Base-by-base conservation (phyloP, 441 rosid species). In the Gossypium trilobum region DNA sequence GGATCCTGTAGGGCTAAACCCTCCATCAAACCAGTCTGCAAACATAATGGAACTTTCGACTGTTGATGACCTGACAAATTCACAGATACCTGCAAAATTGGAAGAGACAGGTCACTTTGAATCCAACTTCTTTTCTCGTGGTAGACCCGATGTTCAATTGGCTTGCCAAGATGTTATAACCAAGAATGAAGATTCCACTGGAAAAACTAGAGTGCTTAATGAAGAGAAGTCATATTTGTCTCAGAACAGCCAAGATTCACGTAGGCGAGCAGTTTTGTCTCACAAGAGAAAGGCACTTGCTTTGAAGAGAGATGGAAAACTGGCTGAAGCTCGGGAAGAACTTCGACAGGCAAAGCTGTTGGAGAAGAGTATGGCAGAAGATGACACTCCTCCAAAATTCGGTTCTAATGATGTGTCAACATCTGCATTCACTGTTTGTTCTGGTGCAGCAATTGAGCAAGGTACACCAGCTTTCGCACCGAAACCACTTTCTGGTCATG, bases 261-360 rank as follows among this genome's bases (percentile, higher is more conserved):
- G 86, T 25, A 81, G 59, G 73, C 89, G 81, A 78, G 92, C 88
- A 55, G 83, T 90, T 75, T 79, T 89, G 70, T 85, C 84, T 76
- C 84, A 77, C 68, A 92, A 91, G 85, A 87, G 84, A 83, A 92
- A 82, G 80, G 97, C 97, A 9, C 73, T 91, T 68, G 87, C 87
- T 60, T 81, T 90, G 36, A 92, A 94, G 82, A 87, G 85, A 81
- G 94, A 92, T 78, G 97, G 97, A 65, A 90, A 83, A 75, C 57
- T 89, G 54, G 74, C 79, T 46, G 97, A 92, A 82, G 97, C 99
- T 42, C 86, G 84, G 71, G 94, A 88, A 74, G 94, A 90, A 81
- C 92, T 94, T 20, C 79, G 85, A 42, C 87, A 80, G 78, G 99
- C 97, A 56, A 94, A 90, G 82, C 74, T 90, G 75, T 75, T 94